These are phyloP conservation scores for Pisolithus microcarpus DNA, from an alignment of 768 basidiomycete genomes.

Conservation along the genomic window DNA sequence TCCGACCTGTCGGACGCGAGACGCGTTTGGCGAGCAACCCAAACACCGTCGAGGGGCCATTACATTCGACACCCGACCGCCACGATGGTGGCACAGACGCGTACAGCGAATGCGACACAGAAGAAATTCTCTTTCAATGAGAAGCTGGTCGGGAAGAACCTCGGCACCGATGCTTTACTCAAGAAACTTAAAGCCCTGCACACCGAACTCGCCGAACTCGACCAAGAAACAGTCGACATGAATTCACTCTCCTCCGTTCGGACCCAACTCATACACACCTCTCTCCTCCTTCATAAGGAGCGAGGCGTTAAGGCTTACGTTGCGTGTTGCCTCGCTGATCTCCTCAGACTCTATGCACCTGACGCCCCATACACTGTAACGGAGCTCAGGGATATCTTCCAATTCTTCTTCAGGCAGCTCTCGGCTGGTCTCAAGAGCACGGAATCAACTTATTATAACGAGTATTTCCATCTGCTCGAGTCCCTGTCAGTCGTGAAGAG, in stretches of 20 bases:
- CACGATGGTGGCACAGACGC: constrained; percentile 70
- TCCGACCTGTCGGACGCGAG: background rate
- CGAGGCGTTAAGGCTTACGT: constrained; percentile 92
- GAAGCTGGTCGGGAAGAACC: constrained; percentile 69
- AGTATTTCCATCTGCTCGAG: constrained; percentile 94
- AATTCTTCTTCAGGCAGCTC: constrained; percentile 91
- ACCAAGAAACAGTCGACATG: constrained; percentile 82
- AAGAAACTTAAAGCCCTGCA: constrained; percentile 83
- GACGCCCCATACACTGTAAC: constrained; percentile 90
- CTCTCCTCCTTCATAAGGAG: constrained; percentile 90
- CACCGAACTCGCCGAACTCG: constrained; percentile 68
- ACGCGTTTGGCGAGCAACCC: background rate
- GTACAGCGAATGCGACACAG: constrained; percentile 45
- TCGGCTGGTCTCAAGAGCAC: constrained; percentile 62
- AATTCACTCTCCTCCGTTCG: constrained; percentile 60
- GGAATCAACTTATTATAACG: constrained; percentile 79
- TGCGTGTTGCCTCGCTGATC: constrained; percentile 90
- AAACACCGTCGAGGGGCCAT: constrained; percentile 4
- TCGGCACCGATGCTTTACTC: constrained; percentile 73
- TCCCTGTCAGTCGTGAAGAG: constrained; percentile 92
- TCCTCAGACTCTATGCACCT: constrained; percentile 89
- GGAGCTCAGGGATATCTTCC: constrained; percentile 92
- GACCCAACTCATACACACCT: constrained; percentile 71
- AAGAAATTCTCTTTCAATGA: constrained; percentile 73
- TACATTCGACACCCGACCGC: constrained; percentile 5